Evolutionary conservation across 2,329 filamentous ascomycete species (phyloP).

Genomic region (Penicillium janthinellum): DNA sequence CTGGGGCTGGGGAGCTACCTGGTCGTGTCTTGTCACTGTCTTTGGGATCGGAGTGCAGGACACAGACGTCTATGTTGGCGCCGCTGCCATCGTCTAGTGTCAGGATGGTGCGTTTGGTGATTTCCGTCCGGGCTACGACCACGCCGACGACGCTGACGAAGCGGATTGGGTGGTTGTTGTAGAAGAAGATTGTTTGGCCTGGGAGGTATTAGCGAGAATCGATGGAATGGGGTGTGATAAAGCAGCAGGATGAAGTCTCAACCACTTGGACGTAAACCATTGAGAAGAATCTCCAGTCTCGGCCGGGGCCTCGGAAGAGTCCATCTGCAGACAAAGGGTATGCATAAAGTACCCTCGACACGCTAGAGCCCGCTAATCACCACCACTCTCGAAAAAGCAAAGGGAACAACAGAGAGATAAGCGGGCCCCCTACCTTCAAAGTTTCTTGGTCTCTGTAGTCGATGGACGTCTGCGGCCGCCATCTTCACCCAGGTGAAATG

Average conservation of each 20-base stretch:
- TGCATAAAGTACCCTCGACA: neutral
- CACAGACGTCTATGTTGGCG: constrained; percentile 58
- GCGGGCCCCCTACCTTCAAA: constrained; percentile 52
- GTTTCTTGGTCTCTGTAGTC: constrained; percentile 49
- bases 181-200: constrained; percentile 64
- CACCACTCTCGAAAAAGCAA: neutral
- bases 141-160: constrained; percentile 73
- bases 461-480: constrained; percentile 57
- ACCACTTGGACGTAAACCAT: neutral
- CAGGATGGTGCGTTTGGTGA: constrained; percentile 55
- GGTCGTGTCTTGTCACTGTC: neutral
- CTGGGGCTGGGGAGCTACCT: constrained; percentile 21
- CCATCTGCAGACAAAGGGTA: neutral
- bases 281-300: neutral
- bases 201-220: neutral
- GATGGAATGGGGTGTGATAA: neutral
- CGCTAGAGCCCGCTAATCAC: neutral
- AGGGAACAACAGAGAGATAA: neutral
- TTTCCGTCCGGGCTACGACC: constrained; percentile 63
- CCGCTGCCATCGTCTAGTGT: constrained; percentile 65
- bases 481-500: constrained; percentile 66
- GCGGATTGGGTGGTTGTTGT: constrained; percentile 73
- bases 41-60: constrained; percentile 35
- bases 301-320: neutral
- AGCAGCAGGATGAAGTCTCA: neutral